phyloP scores from a whole-genome alignment of 257 asterid species.

The Solanum habrochaites region DNA sequence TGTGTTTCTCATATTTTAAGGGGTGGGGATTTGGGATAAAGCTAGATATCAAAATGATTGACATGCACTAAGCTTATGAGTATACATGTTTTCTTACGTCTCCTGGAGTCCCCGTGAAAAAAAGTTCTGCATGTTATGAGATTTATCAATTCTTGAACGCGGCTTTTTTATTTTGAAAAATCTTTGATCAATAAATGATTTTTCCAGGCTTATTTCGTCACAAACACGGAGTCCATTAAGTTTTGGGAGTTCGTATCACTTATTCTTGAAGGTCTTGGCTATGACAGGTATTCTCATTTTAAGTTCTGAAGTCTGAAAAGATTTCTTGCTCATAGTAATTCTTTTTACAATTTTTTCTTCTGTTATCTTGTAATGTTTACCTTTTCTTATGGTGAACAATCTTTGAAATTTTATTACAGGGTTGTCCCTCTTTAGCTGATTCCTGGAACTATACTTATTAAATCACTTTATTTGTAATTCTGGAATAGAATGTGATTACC shows the following conservation, averaged over 20 bases:
- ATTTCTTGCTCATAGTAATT: not conserved
- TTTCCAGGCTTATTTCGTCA: conserved; percentile 91
- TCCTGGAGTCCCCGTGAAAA: not conserved
- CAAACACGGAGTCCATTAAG: conserved; percentile 75
- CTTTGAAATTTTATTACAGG: not conserved
- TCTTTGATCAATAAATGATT: conserved; percentile 2
- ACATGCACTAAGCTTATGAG: not conserved
- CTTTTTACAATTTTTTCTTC: not conserved
- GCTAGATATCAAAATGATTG: not conserved
- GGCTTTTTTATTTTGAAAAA: not conserved
- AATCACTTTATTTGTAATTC: not conserved
- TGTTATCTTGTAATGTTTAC: not conserved
- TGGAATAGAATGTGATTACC: not conserved
- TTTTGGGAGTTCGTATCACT: conserved; percentile 93
- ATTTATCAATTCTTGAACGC: not conserved
- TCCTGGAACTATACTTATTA: not conserved
- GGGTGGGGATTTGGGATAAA: not conserved
- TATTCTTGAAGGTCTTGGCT: conserved; percentile 94
- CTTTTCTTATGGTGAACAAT: not conserved
- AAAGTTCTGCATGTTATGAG: not conserved
- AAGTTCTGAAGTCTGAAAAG: not conserved
- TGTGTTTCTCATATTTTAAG: not conserved
- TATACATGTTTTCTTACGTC: not conserved
- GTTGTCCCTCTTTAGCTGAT: not conserved
- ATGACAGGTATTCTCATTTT: conserved; percentile 44